Evolutionary conservation across 2,329 filamentous ascomycete species (phyloP).

Genomic region (Fusarium sp.): DNA sequence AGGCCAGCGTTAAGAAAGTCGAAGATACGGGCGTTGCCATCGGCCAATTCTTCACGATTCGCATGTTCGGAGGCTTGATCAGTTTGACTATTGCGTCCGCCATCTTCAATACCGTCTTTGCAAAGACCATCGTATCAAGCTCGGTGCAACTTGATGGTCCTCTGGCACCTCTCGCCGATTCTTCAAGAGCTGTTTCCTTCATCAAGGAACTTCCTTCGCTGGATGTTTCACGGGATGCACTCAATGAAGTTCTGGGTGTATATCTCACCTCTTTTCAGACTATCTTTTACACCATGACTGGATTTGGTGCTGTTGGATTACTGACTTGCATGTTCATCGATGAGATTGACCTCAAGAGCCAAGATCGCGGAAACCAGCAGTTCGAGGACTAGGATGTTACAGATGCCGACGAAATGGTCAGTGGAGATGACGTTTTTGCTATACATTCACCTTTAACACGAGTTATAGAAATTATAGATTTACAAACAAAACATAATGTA

Average conservation of each 20-base stretch:
- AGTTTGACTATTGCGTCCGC: slow-evolving; percentile 4
- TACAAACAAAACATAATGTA: no score
- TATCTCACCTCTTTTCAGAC: slow-evolving; percentile 7
- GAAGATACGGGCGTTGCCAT: slow-evolving; percentile 17
- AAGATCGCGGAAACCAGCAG: slow-evolving; percentile 10
- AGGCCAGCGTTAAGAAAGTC: slow-evolving; percentile 11
- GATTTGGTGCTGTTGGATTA: slow-evolving; percentile 1
- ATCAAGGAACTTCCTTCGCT: slow-evolving; percentile 12
- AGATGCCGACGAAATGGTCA: no score
- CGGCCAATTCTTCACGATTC: slow-evolving; percentile 11
- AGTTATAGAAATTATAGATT: no score
- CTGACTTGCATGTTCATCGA: slow-evolving; percentile 10
- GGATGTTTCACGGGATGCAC: not conserved
- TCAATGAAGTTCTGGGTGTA: not conserved
- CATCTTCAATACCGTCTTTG: slow-evolving; percentile 18
- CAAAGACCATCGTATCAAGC: not conserved
- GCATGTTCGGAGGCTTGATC: slow-evolving; percentile 15
- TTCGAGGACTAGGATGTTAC: slow-evolving; percentile 2
- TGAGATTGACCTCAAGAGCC: slow-evolving; percentile 14
- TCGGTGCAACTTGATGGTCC: not conserved
- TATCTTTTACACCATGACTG: slow-evolving; percentile 15
- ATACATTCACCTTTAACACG: no score
- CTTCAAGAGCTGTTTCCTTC: slow-evolving; percentile 9
- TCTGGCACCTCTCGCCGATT: not conserved
- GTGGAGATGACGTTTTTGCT: no score